These are phyloP conservation scores for Mariannaea elegans DNA, from an alignment of 2,329 filamentous ascomycete species.

Conservation along the genomic window DNA sequence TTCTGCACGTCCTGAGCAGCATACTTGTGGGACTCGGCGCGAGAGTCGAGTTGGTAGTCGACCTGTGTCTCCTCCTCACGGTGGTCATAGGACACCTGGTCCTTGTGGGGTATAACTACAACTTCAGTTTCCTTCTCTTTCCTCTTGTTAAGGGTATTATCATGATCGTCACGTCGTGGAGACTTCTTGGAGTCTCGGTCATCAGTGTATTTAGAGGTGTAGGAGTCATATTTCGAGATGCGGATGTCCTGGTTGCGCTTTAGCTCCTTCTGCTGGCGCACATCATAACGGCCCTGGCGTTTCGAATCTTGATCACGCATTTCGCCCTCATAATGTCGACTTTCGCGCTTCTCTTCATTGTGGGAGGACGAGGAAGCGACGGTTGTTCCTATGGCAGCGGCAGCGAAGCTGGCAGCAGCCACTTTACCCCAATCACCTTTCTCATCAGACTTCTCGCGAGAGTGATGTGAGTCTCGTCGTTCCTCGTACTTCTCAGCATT, in stretches of 20 bases:
- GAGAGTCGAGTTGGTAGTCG: conserved; percentile 42
- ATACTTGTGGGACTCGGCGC: conserved; percentile 37
- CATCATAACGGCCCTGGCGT: conserved; percentile 26
- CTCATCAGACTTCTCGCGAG: conserved; percentile 46
- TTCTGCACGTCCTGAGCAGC: conserved; percentile 41
- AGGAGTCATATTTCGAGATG: conserved; percentile 43
- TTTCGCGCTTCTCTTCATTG: conserved; percentile 28
- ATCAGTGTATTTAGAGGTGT: conserved; percentile 41
- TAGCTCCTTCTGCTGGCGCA: conserved; percentile 24
- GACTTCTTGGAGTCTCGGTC: conserved; percentile 43
- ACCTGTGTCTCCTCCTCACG: conserved; percentile 41
- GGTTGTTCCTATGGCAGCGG: conserved; percentile 55
- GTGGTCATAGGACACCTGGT: conserved; percentile 31
- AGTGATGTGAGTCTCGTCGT: conserved; percentile 44
- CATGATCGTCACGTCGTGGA: conserved; percentile 45
- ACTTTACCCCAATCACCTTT: conserved; percentile 51
- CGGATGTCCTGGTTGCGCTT: conserved; percentile 39
- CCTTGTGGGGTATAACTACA: conserved; percentile 34
- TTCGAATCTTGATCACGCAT: conserved; percentile 31
- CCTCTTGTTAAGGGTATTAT: conserved; percentile 41
- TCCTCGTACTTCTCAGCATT: conserved; percentile 56
- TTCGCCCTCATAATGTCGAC: conserved; percentile 20
- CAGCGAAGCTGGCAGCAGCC: conserved; percentile 58
- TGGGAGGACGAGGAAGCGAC: conserved; percentile 38
- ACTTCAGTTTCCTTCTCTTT: conserved; percentile 39